A percentile compares a stretch with the other conserved stretches of the same genome.
Conservation (phyloP, 805 yeast genomes). For the Pachysolen tannophilus region DNA sequence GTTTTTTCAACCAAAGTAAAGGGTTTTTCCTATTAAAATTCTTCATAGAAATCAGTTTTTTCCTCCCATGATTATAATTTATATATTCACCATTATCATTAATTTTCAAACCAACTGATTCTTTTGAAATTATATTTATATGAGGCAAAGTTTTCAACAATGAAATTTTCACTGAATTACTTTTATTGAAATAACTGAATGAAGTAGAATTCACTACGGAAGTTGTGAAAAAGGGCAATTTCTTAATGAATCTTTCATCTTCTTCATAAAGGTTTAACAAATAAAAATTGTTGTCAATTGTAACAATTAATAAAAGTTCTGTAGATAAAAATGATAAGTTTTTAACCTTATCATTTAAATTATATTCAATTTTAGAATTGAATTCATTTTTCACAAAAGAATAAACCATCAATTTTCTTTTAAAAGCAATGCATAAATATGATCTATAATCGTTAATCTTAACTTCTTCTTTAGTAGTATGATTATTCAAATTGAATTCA, state of each 20-base stretch:
- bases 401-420: conserved; percentile 16
- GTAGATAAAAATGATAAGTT: conserved; percentile 16
- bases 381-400: conserved; percentile 17
- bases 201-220: conserved; percentile 9
- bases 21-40: conserved; percentile 6
- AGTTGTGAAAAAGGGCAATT: conserved; percentile 7
- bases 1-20: conserved; percentile 16
- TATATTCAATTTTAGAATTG: conserved; percentile 17
- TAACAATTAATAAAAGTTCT: conserved; percentile 15
- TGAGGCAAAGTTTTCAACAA: conserved; percentile 7
- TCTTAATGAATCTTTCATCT: conserved; percentile 3
- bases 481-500: conserved; percentile 7
- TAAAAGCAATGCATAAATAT: conserved; percentile 12
- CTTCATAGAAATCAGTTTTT: no score
- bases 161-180: conserved; percentile 5
- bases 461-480: conserved; percentile 3
- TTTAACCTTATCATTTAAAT: conserved; percentile 17
- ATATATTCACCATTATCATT: conserved; percentile 4
- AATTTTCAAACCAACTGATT: conserved; percentile 7
- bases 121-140: conserved; percentile 7
- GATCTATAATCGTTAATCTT: conserved; percentile 7
- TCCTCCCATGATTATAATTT: conserved; percentile 5
- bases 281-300: conserved; percentile 18
- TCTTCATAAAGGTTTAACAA: conserved; percentile 7
- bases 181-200: conserved; percentile 10